Conservation (phyloP, 2,329 filamentous ascomycete species). For the Fusarium camptoceras region DNA sequence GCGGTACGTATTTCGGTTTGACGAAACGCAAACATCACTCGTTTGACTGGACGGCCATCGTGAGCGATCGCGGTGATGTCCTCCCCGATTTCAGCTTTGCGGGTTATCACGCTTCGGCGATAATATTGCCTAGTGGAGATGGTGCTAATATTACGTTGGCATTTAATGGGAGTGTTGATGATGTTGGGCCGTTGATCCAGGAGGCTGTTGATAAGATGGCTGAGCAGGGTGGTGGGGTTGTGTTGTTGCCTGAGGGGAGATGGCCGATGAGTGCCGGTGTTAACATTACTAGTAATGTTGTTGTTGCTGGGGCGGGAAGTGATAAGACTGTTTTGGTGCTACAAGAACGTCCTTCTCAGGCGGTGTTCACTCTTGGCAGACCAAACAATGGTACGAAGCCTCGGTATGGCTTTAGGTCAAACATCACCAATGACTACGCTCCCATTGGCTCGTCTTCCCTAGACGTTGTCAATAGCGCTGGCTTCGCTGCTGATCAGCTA, state of each 20-base stretch:
- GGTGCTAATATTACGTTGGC: neutral
- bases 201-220: slow-evolving; percentile 28
- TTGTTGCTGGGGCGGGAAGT: neutral
- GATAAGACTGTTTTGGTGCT: slow-evolving; percentile 12
- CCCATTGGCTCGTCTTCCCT: slow-evolving; percentile 26
- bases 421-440: slow-evolving; percentile 36
- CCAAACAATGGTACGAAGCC: neutral
- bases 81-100: slow-evolving; percentile 42
- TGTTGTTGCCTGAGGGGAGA: slow-evolving; percentile 17
- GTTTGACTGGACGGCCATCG: slow-evolving; percentile 31
- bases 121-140: slow-evolving; percentile 7
- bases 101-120: slow-evolving; percentile 36
- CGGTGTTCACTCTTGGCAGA: slow-evolving; percentile 33
- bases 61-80: slow-evolving; percentile 19
- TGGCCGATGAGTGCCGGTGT: slow-evolving; percentile 29
- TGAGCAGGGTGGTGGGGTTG: slow-evolving; percentile 22
- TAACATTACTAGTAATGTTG: slow-evolving; percentile 4
- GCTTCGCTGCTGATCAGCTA: slow-evolving; percentile 16
- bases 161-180: neutral
- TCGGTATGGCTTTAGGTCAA: neutral
- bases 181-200: slow-evolving; percentile 28
- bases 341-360: neutral
- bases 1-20: slow-evolving; percentile 21
- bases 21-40: neutral
- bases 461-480: neutral